These are phyloP conservation scores for Aureobasidium sp. DNA, from an alignment of 2,329 filamentous ascomycete species.

Conservation along the genomic window DNA sequence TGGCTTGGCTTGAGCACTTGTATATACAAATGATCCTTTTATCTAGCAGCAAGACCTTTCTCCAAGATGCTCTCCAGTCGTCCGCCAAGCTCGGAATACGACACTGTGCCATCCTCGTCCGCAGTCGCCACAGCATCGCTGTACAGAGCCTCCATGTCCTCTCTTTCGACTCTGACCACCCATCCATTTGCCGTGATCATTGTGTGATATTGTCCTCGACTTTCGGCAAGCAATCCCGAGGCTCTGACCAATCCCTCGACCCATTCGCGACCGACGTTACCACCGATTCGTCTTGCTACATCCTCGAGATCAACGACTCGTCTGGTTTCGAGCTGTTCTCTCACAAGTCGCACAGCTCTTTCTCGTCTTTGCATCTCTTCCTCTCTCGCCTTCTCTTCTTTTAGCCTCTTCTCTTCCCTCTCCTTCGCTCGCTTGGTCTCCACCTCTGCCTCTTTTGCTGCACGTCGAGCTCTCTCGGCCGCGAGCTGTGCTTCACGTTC, in stretches of 20 bases:
- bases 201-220: slow-evolving; percentile 24
- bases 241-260: slow-evolving; percentile 36
- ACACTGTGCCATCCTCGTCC: slow-evolving; percentile 4
- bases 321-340: slow-evolving; percentile 23
- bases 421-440: slow-evolving; percentile 33
- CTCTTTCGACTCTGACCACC: slow-evolving; percentile 32
- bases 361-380: slow-evolving; percentile 30
- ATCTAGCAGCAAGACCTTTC: not conserved
- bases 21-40: not conserved
- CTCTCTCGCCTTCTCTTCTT: slow-evolving; percentile 30
- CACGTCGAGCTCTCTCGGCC: slow-evolving; percentile 34
- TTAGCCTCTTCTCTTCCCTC: slow-evolving; percentile 31
- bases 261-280: slow-evolving; percentile 33
- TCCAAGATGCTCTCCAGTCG: not conserved
- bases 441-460: slow-evolving; percentile 35
- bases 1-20: not conserved
- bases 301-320: slow-evolving; percentile 31
- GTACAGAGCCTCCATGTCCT: slow-evolving; percentile 35
- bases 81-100: not conserved
- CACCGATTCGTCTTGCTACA: slow-evolving; percentile 34
- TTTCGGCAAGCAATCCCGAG: slow-evolving; percentile 27
- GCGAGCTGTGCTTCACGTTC: slow-evolving; percentile 38
- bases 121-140: slow-evolving; percentile 19
- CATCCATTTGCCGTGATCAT: slow-evolving; percentile 38
- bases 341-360: slow-evolving; percentile 26